Percentiles rank a stretch among this genome's conserved stretches.
Evolutionary conservation across 345 rosid species (phyloP).

Genomic region (Gossypium ekmanianum): DNA sequence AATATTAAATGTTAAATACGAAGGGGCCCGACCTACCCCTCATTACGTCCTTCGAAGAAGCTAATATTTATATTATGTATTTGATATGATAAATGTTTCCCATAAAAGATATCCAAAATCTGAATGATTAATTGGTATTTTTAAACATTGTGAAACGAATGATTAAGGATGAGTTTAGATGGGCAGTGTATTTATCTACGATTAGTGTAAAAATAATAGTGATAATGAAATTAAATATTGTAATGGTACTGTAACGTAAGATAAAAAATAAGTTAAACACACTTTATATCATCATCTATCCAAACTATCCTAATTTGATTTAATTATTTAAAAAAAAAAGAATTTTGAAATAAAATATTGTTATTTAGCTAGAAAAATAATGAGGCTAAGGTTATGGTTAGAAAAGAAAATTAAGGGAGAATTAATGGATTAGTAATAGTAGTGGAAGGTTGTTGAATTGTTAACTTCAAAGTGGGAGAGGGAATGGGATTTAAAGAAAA

Average conservation of each 20-base stretch:
- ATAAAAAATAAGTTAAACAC: too few relatives aligned
- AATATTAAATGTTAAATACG: too few relatives aligned
- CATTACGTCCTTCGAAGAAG: too few relatives aligned
- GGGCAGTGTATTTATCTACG: fast-evolving
- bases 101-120: background rate
- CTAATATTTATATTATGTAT: background rate
- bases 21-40: too few relatives aligned
- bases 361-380: background rate
- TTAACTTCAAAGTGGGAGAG: background rate
- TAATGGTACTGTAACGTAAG: fast-evolving
- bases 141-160: background rate
- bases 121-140: background rate
- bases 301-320: background rate
- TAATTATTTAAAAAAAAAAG: background rate
- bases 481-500: background rate
- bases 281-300: fast-evolving
- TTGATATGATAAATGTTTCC: background rate
- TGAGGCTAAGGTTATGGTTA: background rate
- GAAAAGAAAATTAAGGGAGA: background rate
- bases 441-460: background rate
- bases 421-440: background rate
- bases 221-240: fast-evolving
- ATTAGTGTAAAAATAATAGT: too few relatives aligned
- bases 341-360: background rate
- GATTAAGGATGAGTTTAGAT: background rate